Conservation (phyloP, 2,329 filamentous ascomycete species). For the Diaporthe sp. region DNA sequence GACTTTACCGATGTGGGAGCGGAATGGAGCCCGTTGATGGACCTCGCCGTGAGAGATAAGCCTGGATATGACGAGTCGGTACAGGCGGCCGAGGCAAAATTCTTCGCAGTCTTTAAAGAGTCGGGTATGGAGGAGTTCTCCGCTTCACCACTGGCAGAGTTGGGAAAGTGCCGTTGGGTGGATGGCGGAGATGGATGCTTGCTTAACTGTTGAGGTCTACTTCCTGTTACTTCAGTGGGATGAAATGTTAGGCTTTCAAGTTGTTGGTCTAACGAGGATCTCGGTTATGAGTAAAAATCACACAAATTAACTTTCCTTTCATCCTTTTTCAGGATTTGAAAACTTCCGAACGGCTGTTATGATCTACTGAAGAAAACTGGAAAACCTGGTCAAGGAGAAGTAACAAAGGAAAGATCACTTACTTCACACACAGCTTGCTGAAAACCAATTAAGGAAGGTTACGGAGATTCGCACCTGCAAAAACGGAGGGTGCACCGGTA, state of each 20-base stretch:
- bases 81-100: background rate
- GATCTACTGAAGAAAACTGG: no score
- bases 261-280: background rate
- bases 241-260: background rate
- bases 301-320: no score
- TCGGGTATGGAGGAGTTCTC: background rate
- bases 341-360: no score
- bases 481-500: no score
- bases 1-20: background rate
- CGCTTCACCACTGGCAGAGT: background rate
- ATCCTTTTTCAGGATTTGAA: no score
- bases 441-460: no score
- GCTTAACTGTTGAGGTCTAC: background rate
- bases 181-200: constrained; percentile 7
- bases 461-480: no score
- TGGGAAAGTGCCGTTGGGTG: background rate
- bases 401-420: no score
- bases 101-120: background rate
- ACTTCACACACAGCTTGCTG: no score
- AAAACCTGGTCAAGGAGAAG: no score
- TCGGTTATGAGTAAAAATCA: no score
- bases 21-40: background rate
- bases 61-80: background rate
- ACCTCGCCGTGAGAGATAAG: background rate
- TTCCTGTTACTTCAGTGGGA: background rate